Conservation (phyloP, 352 stramenopile genomes). For the Phytophthora citricola region DNA sequence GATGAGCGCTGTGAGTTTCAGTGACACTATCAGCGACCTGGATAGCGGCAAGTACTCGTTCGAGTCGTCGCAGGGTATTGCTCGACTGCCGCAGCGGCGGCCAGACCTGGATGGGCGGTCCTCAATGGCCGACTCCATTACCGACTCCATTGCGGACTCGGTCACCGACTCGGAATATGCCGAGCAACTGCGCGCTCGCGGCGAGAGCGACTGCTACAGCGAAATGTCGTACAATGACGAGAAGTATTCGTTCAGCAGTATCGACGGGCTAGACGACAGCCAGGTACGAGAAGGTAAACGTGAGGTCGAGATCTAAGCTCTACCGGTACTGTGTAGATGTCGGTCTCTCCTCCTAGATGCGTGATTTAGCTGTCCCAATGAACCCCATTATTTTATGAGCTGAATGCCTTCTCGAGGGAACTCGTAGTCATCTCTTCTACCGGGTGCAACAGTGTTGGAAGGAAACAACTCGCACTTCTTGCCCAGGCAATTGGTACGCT, state of each 20-base stretch:
- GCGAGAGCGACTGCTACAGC: conserved; percentile 74
- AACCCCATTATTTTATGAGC: conserved; percentile 40
- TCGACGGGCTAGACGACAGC: conserved; percentile 49
- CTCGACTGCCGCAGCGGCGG: conserved; percentile 22
- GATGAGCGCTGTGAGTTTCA: conserved; percentile 47
- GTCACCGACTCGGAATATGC: conserved; percentile 79
- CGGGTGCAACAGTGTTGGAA: conserved; percentile 1
- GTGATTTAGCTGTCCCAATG: conserved; percentile 33
- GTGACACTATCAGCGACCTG: conserved; percentile 62
- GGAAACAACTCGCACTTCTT: neutral
- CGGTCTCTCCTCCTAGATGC: conserved; percentile 20
- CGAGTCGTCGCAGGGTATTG: conserved; percentile 46
- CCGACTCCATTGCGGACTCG: conserved; percentile 62
- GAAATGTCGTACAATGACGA: conserved; percentile 88
- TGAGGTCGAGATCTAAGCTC: conserved; percentile 72
- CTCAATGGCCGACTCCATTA: conserved; percentile 59
- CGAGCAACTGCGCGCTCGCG: conserved; percentile 52
- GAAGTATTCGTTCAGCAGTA: conserved; percentile 75
- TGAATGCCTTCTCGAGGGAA: conserved; percentile 2
- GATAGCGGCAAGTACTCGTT: conserved; percentile 73
- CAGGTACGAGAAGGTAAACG: conserved; percentile 49
- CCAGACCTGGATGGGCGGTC: conserved; percentile 34
- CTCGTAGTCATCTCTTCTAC: conserved; percentile 4
- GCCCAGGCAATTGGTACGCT: neutral
- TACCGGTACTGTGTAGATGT: neutral